Percentiles rank a stretch among this genome's conserved stretches.
Conservation (phyloP, 1,284 basidiomycete species). For the Papiliotrema laurentii region DNA sequence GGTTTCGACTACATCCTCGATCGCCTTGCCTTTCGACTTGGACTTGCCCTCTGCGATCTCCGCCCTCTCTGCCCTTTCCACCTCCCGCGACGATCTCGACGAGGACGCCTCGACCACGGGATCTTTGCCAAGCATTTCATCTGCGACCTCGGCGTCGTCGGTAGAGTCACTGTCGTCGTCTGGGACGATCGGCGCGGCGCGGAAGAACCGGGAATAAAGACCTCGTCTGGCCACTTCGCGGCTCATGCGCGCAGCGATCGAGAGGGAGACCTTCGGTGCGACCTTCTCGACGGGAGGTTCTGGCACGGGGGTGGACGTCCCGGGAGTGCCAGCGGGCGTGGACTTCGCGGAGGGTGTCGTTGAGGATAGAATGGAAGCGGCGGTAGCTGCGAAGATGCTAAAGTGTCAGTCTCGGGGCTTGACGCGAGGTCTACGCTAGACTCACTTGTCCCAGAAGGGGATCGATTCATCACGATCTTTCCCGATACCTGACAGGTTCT, state of each 20-base stretch:
- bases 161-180: constrained; percentile 15
- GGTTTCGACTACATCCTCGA: constrained; percentile 13
- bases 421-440: constrained; percentile 16
- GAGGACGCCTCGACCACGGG: not conserved
- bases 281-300: constrained; percentile 2
- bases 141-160: not conserved
- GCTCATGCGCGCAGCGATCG: constrained; percentile 60
- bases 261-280: constrained; percentile 6
- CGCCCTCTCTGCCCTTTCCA: not conserved
- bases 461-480: constrained; percentile 89
- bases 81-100: not conserved
- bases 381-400: constrained; percentile 71
- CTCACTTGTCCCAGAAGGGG: constrained; percentile 94
- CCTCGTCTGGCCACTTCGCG: constrained; percentile 67
- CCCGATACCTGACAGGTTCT: constrained; percentile 73
- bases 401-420: not conserved
- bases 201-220: constrained; percentile 75
- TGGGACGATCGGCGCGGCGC: constrained; percentile 61
- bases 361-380: constrained; percentile 52
- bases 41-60: not conserved
- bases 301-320: constrained; percentile 24
- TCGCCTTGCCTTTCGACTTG: constrained; percentile 6
- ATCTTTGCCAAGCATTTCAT: not conserved
- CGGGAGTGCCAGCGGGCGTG: constrained; percentile 16
- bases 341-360: constrained; percentile 8